phyloP scores from a whole-genome alignment of 73 alveolate genomes.

The Effrenium voratum region DNA sequence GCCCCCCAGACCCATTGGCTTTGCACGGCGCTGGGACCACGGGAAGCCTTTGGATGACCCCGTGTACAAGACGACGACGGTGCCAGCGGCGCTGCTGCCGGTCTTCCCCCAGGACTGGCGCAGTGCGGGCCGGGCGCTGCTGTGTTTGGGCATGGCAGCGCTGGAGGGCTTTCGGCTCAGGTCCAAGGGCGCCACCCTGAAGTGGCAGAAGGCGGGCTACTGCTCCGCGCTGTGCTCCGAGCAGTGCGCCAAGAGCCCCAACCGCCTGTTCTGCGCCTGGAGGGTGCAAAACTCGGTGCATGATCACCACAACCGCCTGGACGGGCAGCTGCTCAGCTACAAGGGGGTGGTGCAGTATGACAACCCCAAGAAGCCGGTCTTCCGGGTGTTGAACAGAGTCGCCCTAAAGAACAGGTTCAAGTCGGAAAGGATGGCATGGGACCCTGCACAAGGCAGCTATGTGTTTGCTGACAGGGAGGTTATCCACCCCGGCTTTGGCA shows the following conservation, averaged over 20 bases:
- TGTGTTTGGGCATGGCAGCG: conserved; percentile 72
- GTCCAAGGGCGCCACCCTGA: conserved; percentile 85
- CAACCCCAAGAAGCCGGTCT: conserved; percentile 82
- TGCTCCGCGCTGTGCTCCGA: conserved; percentile 69
- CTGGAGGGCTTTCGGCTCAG: conserved; percentile 75
- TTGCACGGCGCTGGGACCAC: conserved; percentile 53
- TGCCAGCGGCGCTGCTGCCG: conserved; percentile 66
- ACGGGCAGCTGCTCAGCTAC: conserved; percentile 54
- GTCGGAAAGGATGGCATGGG: conserved; percentile 90
- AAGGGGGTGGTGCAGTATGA: conserved; percentile 77
- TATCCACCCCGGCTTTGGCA: conserved; percentile 61
- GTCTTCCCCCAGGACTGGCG: conserved; percentile 93
- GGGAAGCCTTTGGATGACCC: conserved; percentile 92
- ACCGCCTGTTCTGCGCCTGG: conserved; percentile 87
- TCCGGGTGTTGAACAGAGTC: conserved; percentile 64
- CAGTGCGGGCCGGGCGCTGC: conserved; percentile 85
- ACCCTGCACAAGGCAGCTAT: conserved; percentile 2
- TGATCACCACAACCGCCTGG: conserved; percentile 93
- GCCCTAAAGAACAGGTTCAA: conserved; percentile 69
- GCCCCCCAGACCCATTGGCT: conserved; percentile 70
- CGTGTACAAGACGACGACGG: conserved; percentile 56
- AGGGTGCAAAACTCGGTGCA: conserved; percentile 29
- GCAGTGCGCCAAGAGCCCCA: conserved; percentile 76
- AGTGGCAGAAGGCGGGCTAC: conserved; percentile 89
- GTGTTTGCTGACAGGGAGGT: conserved; percentile 82